Percentiles rank a stretch among this genome's conserved stretches.
Evolutionary conservation across 192 early-diverging fungal species (phyloP).

Genomic region (Spizellomyces punctatus): DNA sequence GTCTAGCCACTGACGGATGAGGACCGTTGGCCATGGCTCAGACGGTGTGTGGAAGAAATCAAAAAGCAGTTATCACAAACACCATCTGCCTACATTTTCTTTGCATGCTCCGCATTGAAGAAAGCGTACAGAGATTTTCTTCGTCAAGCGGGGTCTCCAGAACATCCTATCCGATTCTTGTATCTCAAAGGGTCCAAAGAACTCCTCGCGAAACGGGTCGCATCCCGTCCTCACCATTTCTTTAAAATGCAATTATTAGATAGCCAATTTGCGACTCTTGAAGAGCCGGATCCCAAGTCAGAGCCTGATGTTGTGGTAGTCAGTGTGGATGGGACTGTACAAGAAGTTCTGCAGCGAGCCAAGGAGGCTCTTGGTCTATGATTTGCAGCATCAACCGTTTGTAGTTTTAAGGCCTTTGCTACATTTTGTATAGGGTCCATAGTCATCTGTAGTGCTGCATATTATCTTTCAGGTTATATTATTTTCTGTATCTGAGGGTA

Average conservation of each 20-base stretch:
- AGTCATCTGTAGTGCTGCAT: too few relatives aligned
- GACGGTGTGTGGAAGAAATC: constrained; percentile 1
- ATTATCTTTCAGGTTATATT: too few relatives aligned
- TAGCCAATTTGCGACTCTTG: constrained; percentile 66
- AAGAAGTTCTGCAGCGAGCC: constrained; percentile 16
- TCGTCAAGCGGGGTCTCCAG: constrained; percentile 24
- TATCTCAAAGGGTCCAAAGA: constrained; percentile 57
- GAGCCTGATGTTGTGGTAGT: constrained; percentile 23
- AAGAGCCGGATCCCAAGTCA: constrained; percentile 44
- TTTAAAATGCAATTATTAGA: constrained; percentile 55
- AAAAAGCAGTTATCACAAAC: neutral
- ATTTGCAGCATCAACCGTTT: neutral
- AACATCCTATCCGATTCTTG: constrained; percentile 33
- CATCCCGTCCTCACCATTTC: constrained; percentile 59
- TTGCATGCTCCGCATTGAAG: constrained; percentile 68
- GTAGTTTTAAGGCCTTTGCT: too few relatives aligned
- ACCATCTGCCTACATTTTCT: constrained; percentile 38
- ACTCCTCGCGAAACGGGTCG: constrained; percentile 49
- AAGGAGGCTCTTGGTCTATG: neutral
- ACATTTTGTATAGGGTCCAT: too few relatives aligned
- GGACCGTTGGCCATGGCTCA: constrained; percentile 65
- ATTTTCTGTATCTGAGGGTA: too few relatives aligned
- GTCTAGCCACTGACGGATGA: constrained; percentile 57
- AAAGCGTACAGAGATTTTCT: constrained; percentile 68
- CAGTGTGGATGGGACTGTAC: constrained; percentile 1